Evolutionary conservation across 768 basidiomycete species (phyloP).

Genomic region (Rhodotorula paludigena): DNA sequence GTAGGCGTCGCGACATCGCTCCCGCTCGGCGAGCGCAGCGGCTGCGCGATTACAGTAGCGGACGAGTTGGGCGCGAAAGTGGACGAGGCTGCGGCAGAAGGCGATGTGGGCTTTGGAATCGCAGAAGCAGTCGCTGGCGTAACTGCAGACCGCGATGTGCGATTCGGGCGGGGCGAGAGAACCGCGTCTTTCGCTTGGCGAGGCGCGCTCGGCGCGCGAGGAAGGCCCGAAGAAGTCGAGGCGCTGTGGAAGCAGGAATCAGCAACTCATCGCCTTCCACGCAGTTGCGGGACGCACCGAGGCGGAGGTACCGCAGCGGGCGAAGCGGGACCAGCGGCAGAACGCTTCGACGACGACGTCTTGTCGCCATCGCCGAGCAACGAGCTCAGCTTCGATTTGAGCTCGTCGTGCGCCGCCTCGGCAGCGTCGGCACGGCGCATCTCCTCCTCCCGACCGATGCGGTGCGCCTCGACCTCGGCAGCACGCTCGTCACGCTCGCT

Average conservation of each 20-base stretch:
- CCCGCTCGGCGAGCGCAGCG: too few species aligned
- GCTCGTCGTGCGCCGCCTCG: not conserved
- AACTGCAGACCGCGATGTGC: not conserved
- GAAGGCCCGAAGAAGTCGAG: not conserved
- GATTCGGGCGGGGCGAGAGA: not conserved
- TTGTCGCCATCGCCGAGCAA: not conserved
- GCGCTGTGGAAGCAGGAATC: not conserved
- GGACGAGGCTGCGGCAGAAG: not conserved
- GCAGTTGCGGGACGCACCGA: not conserved
- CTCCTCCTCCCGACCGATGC: not conserved
- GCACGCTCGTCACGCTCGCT: not conserved
- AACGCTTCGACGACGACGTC: not conserved
- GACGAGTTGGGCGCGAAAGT: not conserved
- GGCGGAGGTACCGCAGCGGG: not conserved
- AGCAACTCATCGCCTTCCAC: not conserved
- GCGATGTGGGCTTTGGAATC: not conserved
- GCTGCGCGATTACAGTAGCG: too few species aligned
- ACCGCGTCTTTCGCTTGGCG: not conserved
- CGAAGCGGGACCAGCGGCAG: not conserved
- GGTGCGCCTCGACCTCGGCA: not conserved
- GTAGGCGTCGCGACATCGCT: not conserved
- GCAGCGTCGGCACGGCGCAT: not conserved
- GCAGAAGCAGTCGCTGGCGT: not conserved
- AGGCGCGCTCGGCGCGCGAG: not conserved
- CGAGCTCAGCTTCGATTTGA: not conserved